phyloP scores from a whole-genome alignment of 108 stramenopile species.

The Chaetoceros tenuissimus region DNA sequence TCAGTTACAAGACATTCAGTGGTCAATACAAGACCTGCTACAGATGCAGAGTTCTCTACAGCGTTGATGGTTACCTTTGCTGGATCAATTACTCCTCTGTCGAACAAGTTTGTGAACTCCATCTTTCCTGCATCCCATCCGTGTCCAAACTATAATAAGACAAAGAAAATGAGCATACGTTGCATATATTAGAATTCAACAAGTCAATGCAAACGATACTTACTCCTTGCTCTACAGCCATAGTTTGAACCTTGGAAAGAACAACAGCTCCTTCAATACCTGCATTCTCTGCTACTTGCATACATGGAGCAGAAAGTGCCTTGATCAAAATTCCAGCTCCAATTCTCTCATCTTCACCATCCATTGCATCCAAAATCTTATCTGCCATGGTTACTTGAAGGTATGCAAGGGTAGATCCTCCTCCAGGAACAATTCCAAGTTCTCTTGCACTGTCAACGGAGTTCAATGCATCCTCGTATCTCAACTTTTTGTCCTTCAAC shows the following conservation, averaged over 20 bases:
- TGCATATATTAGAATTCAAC: neutral
- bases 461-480: conserved; percentile 96
- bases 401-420: conserved; percentile 85
- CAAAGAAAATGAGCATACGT: neutral
- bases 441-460: conserved; percentile 87
- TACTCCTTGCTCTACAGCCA: conserved; percentile 74
- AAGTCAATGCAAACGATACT: conserved; percentile 14
- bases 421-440: conserved; percentile 94
- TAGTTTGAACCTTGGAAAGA: conserved; percentile 76
- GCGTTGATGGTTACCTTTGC: conserved; percentile 97
- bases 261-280: conserved; percentile 96
- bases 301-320: conserved; percentile 78
- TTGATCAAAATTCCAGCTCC: conserved; percentile 86
- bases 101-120: conserved; percentile 81
- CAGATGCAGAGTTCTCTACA: conserved; percentile 90
- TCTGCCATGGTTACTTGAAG: conserved; percentile 56
- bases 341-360: conserved; percentile 80
- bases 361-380: conserved; percentile 70
- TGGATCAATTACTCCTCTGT: conserved; percentile 88
- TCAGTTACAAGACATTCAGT: conserved; percentile 95
- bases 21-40: conserved; percentile 92
- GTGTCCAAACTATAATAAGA: conserved; percentile 49
- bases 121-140: conserved; percentile 91
- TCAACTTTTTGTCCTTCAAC: conserved; percentile 97
- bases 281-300: conserved; percentile 92